A percentile compares a stretch with the other conserved stretches of the same genome.
Conservation (phyloP, 352 stramenopile species). For the Phytophthora tubulina region DNA sequence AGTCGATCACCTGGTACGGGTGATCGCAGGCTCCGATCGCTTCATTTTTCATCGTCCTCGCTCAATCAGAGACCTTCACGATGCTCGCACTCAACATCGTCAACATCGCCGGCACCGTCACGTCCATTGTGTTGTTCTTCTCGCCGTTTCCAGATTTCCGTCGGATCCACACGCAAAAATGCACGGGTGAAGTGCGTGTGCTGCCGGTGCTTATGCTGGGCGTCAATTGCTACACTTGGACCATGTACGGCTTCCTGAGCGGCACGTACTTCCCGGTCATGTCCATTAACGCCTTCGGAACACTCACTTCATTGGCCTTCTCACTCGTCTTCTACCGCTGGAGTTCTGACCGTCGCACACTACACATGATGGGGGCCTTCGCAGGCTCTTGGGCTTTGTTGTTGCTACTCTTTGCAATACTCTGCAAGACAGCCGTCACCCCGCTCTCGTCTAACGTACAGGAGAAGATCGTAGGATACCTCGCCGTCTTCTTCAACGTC, state of each 20-base stretch:
- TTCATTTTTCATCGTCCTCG: slow-evolving; percentile 17
- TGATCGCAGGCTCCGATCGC: background rate
- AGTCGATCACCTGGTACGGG: background rate
- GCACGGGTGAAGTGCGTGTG: slow-evolving; percentile 41
- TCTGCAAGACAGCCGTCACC: slow-evolving; percentile 30
- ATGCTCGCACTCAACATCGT: slow-evolving; percentile 35
- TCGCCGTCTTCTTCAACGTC: slow-evolving; percentile 39
- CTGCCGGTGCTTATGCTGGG: slow-evolving; percentile 41
- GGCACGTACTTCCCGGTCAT: slow-evolving; percentile 42
- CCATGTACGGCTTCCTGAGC: slow-evolving; percentile 40
- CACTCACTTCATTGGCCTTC: slow-evolving; percentile 41
- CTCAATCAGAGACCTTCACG: background rate
- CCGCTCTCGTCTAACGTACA: slow-evolving; percentile 22
- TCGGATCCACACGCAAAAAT: slow-evolving; percentile 41
- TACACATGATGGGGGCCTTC: slow-evolving; percentile 30
- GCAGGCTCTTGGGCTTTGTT: slow-evolving; percentile 10
- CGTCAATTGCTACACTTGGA: slow-evolving; percentile 48
- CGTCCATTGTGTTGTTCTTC: slow-evolving; percentile 39
- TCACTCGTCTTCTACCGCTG: slow-evolving; percentile 44
- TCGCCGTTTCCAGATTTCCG: slow-evolving; percentile 42
- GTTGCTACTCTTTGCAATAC: slow-evolving; percentile 25
- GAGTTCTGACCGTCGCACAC: slow-evolving; percentile 23
- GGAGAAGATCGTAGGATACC: slow-evolving; percentile 42
- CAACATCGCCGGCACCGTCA: slow-evolving; percentile 36
- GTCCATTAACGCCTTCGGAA: slow-evolving; percentile 40